Evolutionary conservation across 257 asterid species (phyloP).

Genomic region (Nicotiana attenuata): DNA sequence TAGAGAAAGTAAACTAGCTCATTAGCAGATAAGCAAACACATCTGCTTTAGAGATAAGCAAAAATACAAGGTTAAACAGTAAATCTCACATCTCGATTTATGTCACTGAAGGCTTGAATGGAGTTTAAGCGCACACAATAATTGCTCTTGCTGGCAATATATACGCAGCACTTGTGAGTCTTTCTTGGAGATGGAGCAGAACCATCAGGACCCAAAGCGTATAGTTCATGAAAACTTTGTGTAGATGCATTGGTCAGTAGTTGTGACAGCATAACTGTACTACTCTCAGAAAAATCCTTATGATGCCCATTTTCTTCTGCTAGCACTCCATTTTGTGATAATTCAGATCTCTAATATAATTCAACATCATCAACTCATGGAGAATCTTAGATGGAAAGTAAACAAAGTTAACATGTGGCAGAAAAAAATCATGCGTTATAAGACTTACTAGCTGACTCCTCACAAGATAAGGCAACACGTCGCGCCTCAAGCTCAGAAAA

Average conservation of each 20-base stretch:
- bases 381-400: background rate
- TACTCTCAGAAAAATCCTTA: constrained; percentile 50
- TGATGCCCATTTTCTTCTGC: constrained; percentile 73
- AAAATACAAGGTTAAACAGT: background rate
- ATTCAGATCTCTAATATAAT: constrained; percentile 66
- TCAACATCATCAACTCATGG: constrained; percentile 10
- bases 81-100: constrained; percentile 82
- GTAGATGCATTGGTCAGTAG: constrained; percentile 86
- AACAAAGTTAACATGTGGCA: constrained; percentile 1
- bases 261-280: constrained; percentile 62
- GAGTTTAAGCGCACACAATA: constrained; percentile 84
- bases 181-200: constrained; percentile 40
- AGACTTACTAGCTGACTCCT: constrained; percentile 86
- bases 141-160: constrained; percentile 81
- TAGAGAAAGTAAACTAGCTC: constrained; percentile 7
- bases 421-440: background rate
- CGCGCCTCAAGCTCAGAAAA: constrained; percentile 79
- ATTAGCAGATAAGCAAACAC: background rate
- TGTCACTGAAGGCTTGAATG: constrained; percentile 83
- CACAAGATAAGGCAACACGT: constrained; percentile 94
- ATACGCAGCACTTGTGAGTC: constrained; percentile 88
- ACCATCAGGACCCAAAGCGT: constrained; percentile 56
- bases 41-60: background rate
- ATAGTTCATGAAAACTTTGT: constrained; percentile 77
- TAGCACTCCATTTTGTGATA: constrained; percentile 54